Evolutionary conservation across 192 early-diverging fungal species (phyloP), one percentile per base, ranked within the genome.

Genomic region (Coemansia sp.): DNA sequence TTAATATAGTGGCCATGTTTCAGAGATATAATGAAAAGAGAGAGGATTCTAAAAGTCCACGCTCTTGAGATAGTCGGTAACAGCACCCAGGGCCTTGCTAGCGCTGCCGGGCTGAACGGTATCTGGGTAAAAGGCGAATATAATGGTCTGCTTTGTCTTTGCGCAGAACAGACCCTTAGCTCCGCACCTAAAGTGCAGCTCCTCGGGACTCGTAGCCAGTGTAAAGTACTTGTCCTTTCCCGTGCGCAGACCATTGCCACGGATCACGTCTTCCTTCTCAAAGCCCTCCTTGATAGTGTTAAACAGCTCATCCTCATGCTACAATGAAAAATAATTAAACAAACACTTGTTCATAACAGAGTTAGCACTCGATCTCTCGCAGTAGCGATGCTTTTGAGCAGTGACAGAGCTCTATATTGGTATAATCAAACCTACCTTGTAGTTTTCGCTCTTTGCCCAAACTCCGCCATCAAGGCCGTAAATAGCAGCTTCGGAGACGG

Each of bases 101-200:
- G 91, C 89, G 44, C 87, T 85, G 52, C 92, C 92, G 8, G 89
- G 83, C 68, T 91, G 86, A 12, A 87, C 77, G 62, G 69, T 79
- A 44, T 94, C 90, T 27, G 80, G 69, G 68, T 93, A 92, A 64
- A 86, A 71, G 40, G 90, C 91, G 65, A 96, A 76, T 41, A 98
- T 71, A 50, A 98, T 79, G 29, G 92, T 88, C 80, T 93, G 90
- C 39, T 80, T 88, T 20, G 95, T 94, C 85, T 96, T 95, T 34
- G 87, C 91, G 62, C 83, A 79, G 74, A 85, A 73, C 70, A 92
- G 74, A 71, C 95, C 58, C 58, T 61, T 61, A 15, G 33, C 33
- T n/a, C 58, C 95, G 70, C 58, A 61, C 58, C 31, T 61, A 33
- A 61, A 61, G 29, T 61, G 29, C 33, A 61, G 29, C 18, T 61